Evolutionary conservation across 139 green algal species (phyloP).

Genomic region (Closterium sp.): DNA sequence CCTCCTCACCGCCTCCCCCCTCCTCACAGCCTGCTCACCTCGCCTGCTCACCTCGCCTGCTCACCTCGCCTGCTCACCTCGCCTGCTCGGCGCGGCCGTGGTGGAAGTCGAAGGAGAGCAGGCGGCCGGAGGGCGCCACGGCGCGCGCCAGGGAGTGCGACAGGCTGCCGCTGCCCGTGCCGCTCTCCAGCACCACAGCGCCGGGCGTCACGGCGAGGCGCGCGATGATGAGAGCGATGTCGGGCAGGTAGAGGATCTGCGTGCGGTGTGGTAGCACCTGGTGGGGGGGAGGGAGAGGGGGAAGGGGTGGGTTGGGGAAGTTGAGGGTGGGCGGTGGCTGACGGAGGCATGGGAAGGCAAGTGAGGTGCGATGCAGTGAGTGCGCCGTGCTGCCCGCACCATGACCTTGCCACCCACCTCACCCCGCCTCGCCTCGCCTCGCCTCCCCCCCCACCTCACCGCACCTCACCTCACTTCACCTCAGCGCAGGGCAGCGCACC

Average conservation of each 20-base stretch:
- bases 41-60: too few species aligned
- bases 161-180: constrained; percentile 89
- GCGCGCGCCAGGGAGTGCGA: constrained; percentile 85
- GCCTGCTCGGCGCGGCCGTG: constrained; percentile 56
- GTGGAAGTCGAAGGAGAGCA: constrained; percentile 98
- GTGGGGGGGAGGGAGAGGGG: neutral
- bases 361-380: too few species aligned
- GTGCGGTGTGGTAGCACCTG: constrained; percentile 74
- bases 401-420: neutral
- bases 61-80: constrained; percentile 1
- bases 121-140: constrained; percentile 69
- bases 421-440: too few species aligned
- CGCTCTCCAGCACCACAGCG: constrained; percentile 71
- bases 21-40: too few species aligned
- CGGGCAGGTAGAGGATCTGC: constrained; percentile 64
- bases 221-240: constrained; percentile 73
- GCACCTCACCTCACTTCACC: too few species aligned
- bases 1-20: too few species aligned
- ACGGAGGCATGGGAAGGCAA: neutral
- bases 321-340: neutral
- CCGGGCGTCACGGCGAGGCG: constrained; percentile 84
- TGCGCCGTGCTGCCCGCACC: too few species aligned
- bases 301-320: neutral
- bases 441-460: neutral
- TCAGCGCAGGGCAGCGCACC: too few species aligned